phyloP scores from a whole-genome alignment of 2,329 filamentous ascomycete species.

The Alternaria sp. region DNA sequence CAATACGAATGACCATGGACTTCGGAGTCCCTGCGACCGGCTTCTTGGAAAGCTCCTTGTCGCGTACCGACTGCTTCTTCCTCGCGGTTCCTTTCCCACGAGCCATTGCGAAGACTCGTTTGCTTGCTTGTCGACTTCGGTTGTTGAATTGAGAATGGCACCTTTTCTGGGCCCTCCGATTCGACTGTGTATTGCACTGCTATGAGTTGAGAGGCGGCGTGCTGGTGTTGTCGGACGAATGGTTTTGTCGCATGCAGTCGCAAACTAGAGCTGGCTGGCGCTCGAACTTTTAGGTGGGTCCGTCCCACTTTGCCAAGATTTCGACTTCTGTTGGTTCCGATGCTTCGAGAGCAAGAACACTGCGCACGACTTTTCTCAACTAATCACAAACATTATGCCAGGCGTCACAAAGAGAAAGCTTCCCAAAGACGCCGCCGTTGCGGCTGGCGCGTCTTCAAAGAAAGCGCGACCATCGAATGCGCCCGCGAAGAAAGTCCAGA shows the following conservation, averaged over 20 bases:
- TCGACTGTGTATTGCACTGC: background rate
- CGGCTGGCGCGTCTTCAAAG: slow-evolving; percentile 21
- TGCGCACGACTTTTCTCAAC: slow-evolving; percentile 7
- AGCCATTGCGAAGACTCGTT: slow-evolving; percentile 35
- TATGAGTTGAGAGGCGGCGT: background rate
- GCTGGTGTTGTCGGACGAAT: background rate
- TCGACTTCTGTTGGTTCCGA: slow-evolving; percentile 7
- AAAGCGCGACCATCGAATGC: slow-evolving; percentile 28
- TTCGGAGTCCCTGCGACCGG: slow-evolving; percentile 74
- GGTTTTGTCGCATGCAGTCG: slow-evolving; percentile 9
- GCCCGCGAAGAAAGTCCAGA: slow-evolving; percentile 17
- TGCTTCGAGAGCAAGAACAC: background rate
- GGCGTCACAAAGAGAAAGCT: slow-evolving; percentile 56
- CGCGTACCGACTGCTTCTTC: slow-evolving; percentile 45
- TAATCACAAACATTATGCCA: slow-evolving; percentile 44
- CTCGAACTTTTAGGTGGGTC: slow-evolving; percentile 20
- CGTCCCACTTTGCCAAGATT: slow-evolving; percentile 21
- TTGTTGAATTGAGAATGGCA: background rate
- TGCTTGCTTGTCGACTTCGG: slow-evolving; percentile 9
- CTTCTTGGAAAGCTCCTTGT: slow-evolving; percentile 60
- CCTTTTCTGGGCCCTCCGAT: fast-evolving
- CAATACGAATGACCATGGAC: slow-evolving; percentile 98
- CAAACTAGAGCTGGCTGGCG: slow-evolving; percentile 10
- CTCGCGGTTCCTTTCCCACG: slow-evolving; percentile 40
- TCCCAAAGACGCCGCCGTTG: slow-evolving; percentile 18